Base-by-base conservation (phyloP, 1,139 yeast genomes). In the Blastobotrys malaysiensis region DNA sequence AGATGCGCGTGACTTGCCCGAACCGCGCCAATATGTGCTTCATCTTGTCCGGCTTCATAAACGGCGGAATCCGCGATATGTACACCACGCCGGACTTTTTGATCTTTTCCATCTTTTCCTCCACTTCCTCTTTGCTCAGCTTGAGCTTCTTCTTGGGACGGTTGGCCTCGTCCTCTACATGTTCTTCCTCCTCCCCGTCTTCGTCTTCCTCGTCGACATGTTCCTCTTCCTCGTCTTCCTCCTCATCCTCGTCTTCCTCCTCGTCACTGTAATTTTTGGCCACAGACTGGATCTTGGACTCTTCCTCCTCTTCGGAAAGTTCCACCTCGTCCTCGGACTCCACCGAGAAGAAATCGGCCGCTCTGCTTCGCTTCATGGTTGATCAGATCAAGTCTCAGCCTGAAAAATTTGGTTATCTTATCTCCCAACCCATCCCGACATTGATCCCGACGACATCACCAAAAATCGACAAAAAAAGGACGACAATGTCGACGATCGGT, bases 41-140 rank as follows among this genome's bases (percentile, higher is more conserved):
- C 72, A 93, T 76, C 67, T 90, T 93, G 2, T 86, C 81, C 0
- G 99, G 99, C 67, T 90, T 90, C 99, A 93, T 95, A 67, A 87
- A 93, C 31, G 99, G 99, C 0, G 99, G 99, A 9, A 95, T 81
- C 55, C 86, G 78, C 0, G 98, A 90, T 3, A 93, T 72, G 64
- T 93, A 95, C 21, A 96, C 85, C 1, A 95, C 97, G 2, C 99
- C 99, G 0, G 97, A 83, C 64, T 81, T 86, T 61, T 81, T 82
- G 43, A 82, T 72, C 60, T 77, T 77, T 19, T 69, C 65, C 43
- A 67, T 57, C 55, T 63, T 63, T 52, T 65, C 59, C 58, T 68
- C 69, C 27, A 68, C 62, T 52, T 66, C 69, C 52, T 64, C 70
- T 51, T 60, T 64, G 22, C 64, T 61, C 56, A 67, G 59, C 27